Base-by-base conservation (phyloP, 176 grass and related monocot species). In the Panicum miliaceum region DNA sequence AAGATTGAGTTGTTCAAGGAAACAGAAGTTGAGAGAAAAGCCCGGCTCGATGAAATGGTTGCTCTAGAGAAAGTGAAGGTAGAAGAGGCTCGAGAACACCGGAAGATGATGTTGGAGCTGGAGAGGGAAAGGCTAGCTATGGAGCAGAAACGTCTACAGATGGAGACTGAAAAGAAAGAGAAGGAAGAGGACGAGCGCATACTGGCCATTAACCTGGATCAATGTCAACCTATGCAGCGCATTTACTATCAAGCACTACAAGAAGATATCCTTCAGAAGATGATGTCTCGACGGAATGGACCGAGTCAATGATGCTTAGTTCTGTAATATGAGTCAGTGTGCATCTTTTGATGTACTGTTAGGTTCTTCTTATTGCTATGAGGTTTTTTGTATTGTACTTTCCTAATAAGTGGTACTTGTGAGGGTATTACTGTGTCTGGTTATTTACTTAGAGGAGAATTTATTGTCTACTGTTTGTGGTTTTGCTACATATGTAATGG, bases 401-500 rank as follows among this genome's bases (percentile, higher is more conserved):
- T 88, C 47, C 22, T 82, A 77, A 77, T 83, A 77, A 88, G 41
- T 73, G 45, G 70, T 82, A 77, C 79, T 61, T 70, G 37, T 35
- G 76, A 63, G 72, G 62, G 80, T 82, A 51, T 51, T 71, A 71
- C 8, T 82, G 79, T 83, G 64, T 83, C 52, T 83, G 71, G 50
- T 77, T 76, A 48, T 62, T 59, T 82, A 68, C 71, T 41, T 51
- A 81, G 85, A 81, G 37, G 69, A 57, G 72, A 50, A 84, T 68
- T 77, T 84, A 43, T 84, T 41, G 18, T 56, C 43, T 64, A 43
- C 79, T 73, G 72, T 79, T 71, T 50, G 46, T 65, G 46, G 54
- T 79, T 69, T 86, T 72, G 7, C 15, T 77, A 51, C 63, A 60
- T 68, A 70, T 88, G 79, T 88, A 82, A 82, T 87, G 72, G 51